A percentile compares a stretch with the other conserved stretches of the same genome.
Conservation (phyloP, 169 alveolate genomes). For the Cryptosporidium canis region DNA sequence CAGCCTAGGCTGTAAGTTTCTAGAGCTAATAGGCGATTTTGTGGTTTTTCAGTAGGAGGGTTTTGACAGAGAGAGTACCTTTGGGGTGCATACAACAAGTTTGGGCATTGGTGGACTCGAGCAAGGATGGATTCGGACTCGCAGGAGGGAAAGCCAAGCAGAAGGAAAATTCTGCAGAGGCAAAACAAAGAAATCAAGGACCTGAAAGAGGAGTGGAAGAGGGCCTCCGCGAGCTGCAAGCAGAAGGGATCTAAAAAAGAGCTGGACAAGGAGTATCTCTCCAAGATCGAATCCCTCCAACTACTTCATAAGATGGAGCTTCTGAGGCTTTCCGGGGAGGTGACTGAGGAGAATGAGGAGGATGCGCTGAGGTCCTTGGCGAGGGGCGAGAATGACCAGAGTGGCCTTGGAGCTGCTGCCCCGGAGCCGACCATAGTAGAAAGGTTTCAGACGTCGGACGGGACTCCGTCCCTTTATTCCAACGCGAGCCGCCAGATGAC, state of each 20-base stretch:
- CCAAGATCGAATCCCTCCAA: not conserved
- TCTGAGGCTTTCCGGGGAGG: not conserved
- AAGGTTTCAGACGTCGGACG: not conserved
- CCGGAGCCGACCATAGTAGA: not conserved
- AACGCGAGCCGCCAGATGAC: slow-evolving; percentile 14
- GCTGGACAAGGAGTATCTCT: slow-evolving; percentile 20
- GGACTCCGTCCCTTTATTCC: not conserved
- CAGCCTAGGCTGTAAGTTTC: too few relatives aligned
- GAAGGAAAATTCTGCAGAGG: slow-evolving; percentile 26
- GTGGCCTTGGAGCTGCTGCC: not conserved
- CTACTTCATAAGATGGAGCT: slow-evolving; percentile 33
- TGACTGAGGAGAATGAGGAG: not conserved
- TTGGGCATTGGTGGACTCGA: not conserved
- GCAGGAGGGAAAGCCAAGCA: not conserved
- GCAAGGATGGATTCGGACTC: slow-evolving; percentile 31
- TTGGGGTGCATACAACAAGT: not conserved
- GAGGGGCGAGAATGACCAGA: not conserved
- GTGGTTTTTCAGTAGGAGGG: not conserved
- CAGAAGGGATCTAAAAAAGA: slow-evolving; percentile 64
- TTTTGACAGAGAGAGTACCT: not conserved
- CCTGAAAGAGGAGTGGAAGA: slow-evolving; percentile 54
- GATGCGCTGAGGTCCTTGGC: not conserved
- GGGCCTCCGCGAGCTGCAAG: slow-evolving; percentile 4
- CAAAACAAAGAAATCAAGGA: slow-evolving; percentile 34
- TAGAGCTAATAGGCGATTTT: too few relatives aligned